Percentiles rank a stretch among this genome's conserved stretches.
phyloP scores from a whole-genome alignment of 2,329 filamentous ascomycete species.

The Cladosporium sp. region DNA sequence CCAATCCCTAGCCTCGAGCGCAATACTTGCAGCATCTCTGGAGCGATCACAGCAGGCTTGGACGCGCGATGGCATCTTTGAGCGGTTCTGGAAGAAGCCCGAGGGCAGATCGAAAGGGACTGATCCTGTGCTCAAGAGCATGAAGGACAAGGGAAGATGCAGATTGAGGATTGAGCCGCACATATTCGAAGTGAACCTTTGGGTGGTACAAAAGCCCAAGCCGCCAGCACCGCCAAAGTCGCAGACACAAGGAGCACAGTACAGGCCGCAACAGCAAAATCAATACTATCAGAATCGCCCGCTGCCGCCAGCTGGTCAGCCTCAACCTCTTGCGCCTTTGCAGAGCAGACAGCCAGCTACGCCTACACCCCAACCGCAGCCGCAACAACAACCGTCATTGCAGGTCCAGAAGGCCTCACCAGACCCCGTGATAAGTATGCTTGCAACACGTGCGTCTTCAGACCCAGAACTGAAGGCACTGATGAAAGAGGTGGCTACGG shows the following conservation, averaged over 20 bases:
- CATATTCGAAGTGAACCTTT: conserved; percentile 72
- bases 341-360: conserved; percentile 11
- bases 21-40: conserved; percentile 70
- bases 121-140: conserved; percentile 26
- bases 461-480: conserved; percentile 70
- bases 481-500: conserved; percentile 79
- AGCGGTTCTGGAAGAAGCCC: conserved; percentile 75
- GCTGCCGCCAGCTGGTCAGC: conserved; percentile 16
- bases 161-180: conserved; percentile 77
- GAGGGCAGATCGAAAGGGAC: conserved; percentile 54
- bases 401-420: conserved; percentile 29
- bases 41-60: conserved; percentile 69
- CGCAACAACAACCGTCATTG: conserved; percentile 12
- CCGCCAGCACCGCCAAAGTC: conserved; percentile 34
- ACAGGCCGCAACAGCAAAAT: conserved; percentile 17
- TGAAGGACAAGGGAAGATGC: conserved; percentile 61
- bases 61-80: conserved; percentile 64
- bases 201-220: conserved; percentile 63
- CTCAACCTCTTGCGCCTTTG: conserved; percentile 8
- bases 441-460: conserved; percentile 70
- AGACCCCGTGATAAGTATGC: conserved; percentile 77
- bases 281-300: conserved; percentile 20
- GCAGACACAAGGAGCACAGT: conserved; percentile 16
- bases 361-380: conserved; percentile 1
- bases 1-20: conserved; percentile 71